Evolutionary conservation across 31 red algal genomes (phyloP).

Genomic region (Asparagopsis taxiformis): DNA sequence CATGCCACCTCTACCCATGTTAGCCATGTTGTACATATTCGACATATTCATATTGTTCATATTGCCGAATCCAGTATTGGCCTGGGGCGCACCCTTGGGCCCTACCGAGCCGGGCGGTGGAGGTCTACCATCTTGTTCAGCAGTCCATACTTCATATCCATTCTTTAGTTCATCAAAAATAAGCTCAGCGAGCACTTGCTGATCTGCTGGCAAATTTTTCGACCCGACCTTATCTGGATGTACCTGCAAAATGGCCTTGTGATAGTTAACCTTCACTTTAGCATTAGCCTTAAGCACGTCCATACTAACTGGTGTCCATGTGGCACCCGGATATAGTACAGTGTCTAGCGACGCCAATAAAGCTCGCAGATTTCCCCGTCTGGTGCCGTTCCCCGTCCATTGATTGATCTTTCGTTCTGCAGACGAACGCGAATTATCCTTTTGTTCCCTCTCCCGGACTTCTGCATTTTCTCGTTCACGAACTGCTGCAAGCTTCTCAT

Average conservation of each 20-base stretch:
- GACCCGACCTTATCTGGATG: constrained; percentile 81
- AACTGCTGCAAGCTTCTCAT: constrained; percentile 79
- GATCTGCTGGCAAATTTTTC: constrained; percentile 56
- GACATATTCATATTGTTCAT: constrained; percentile 47
- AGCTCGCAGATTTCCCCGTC: constrained; percentile 83
- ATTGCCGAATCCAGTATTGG: constrained; percentile 35
- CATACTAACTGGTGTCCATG: constrained; percentile 87
- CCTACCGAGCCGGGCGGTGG: constrained; percentile 85
- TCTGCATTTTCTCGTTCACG: constrained; percentile 69
- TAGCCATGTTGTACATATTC: constrained; percentile 63
- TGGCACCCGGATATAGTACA: constrained; percentile 66
- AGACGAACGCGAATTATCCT: constrained; percentile 54
- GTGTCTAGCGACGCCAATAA: constrained; percentile 79
- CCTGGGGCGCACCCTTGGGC: constrained; percentile 44
- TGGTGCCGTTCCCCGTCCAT: constrained; percentile 83
- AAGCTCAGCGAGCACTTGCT: constrained; percentile 74
- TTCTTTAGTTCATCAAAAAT: constrained; percentile 91
- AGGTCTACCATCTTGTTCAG: constrained; percentile 69
- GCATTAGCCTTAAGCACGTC: constrained; percentile 68
- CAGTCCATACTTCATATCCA: constrained; percentile 78
- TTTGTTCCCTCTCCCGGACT: constrained; percentile 43
- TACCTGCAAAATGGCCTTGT: constrained; percentile 87
- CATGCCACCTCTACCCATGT: constrained; percentile 50
- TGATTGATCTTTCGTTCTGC: constrained; percentile 70
- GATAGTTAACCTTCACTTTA: constrained; percentile 89